Percentiles rank a stretch among this genome's conserved stretches.
Conservation (phyloP, 2,329 filamentous ascomycete genomes). For the Colletotrichum sp. region DNA sequence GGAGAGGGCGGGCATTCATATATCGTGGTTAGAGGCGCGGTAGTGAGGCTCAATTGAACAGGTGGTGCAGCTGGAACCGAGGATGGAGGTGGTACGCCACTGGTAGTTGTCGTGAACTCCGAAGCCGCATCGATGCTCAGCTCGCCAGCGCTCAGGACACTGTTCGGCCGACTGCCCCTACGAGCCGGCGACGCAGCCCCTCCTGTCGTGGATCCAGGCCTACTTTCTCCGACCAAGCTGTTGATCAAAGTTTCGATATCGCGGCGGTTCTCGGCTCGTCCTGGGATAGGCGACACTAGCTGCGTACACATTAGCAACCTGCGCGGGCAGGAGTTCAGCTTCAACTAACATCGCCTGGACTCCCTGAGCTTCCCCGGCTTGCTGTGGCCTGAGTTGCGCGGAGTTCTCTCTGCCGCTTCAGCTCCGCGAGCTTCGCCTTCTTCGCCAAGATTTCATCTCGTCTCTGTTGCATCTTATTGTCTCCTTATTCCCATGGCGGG, state of each 20-base stretch:
- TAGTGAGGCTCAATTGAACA: conserved; percentile 71
- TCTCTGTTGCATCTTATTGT: conserved; percentile 72
- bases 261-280: conserved; percentile 70
- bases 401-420: conserved; percentile 89
- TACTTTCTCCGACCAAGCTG: conserved; percentile 79
- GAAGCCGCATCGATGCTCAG: conserved; percentile 74
- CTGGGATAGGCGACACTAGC: conserved; percentile 72
- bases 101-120: conserved; percentile 57
- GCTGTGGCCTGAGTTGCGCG: conserved; percentile 77
- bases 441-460: conserved; percentile 97
- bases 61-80: conserved; percentile 39
- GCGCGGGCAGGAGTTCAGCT: conserved; percentile 2
- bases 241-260: conserved; percentile 88
- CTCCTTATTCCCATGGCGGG: conserved; percentile 54
- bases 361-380: conserved; percentile 71
- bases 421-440: conserved; percentile 94
- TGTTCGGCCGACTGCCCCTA: conserved; percentile 81
- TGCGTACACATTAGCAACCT: conserved; percentile 8
- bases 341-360: conserved; percentile 71
- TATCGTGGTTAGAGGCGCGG: conserved; percentile 75
- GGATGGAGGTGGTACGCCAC: conserved; percentile 41
- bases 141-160: conserved; percentile 82
- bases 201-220: conserved; percentile 70
- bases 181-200: conserved; percentile 69
- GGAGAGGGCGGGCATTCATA: conserved; percentile 81